These are phyloP conservation scores for Kwoniella shivajii DNA, from an alignment of 1,284 basidiomycete species.

Conservation along the genomic window DNA sequence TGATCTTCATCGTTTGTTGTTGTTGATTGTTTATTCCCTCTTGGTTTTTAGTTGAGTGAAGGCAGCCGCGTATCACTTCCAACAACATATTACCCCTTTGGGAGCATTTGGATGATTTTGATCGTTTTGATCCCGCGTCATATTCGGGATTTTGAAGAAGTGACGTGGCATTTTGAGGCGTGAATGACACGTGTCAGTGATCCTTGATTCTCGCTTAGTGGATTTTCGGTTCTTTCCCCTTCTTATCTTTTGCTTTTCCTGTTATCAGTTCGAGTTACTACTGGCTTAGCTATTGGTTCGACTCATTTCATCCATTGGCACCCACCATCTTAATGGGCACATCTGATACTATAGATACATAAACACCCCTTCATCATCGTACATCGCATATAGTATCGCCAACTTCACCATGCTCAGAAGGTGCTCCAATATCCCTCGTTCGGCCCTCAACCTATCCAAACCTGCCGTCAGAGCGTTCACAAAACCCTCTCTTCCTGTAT, in stretches of 20 bases:
- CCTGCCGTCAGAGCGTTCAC: constrained; percentile 27
- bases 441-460: constrained; percentile 24
- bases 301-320: no score
- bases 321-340: no score
- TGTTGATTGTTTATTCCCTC: not conserved
- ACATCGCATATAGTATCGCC: not conserved
- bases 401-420: constrained; percentile 39
- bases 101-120: not conserved
- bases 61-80: constrained; percentile 16
- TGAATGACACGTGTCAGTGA: not conserved
- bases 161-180: constrained; percentile 11
- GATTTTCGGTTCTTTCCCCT: not conserved
- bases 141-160: no score
- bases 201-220: not conserved
- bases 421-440: constrained; percentile 31
- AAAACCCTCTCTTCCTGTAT: constrained; percentile 30
- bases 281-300: no score
- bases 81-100: not conserved
- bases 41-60: not conserved
- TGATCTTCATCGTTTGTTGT: not conserved
- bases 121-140: not conserved
- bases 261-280: no score
- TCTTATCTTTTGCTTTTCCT: no score
- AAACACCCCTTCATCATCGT: not conserved
- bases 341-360: no score